These are phyloP conservation scores for Tylopilus vinaceipallidus DNA, from an alignment of 768 basidiomycete species.

Conservation along the genomic window DNA sequence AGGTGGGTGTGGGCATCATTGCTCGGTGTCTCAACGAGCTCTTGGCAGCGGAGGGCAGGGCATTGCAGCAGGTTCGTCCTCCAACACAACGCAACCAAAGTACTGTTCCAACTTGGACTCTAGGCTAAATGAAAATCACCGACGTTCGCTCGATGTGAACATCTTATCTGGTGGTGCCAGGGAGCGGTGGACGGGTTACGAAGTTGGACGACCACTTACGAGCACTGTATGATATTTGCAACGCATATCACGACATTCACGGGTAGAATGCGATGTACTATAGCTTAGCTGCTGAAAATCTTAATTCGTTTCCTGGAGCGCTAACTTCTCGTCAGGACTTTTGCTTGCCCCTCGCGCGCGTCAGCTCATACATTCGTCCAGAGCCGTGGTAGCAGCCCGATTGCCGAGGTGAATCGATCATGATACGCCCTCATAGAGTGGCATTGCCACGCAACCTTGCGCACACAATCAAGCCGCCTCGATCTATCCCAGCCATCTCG, in stretches of 20 bases:
- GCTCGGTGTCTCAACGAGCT: constrained; percentile 68
- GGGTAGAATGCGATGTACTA: constrained; percentile 12
- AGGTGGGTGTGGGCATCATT: constrained; percentile 63
- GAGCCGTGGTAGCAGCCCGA: no score
- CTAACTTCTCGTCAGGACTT: no score
- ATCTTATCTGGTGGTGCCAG: constrained; percentile 18
- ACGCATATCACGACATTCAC: constrained; percentile 1
- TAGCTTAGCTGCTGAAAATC: no score
- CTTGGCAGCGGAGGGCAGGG: constrained; percentile 40
- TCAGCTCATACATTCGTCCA: no score
- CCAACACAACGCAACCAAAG: not conserved
- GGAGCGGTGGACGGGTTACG: constrained; percentile 9
- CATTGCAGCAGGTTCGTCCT: constrained; percentile 19
- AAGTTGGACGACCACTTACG: constrained; percentile 8
- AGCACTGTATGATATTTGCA: constrained; percentile 21
- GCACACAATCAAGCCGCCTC: no score
- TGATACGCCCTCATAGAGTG: no score
- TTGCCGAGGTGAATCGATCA: no score
- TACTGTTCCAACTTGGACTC: not conserved
- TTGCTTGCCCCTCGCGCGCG: no score
- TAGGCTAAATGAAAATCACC: constrained; percentile 21
- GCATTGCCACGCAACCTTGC: no score
- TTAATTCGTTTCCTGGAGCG: no score
- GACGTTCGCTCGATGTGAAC: not conserved
- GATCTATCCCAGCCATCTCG: no score